Percentiles rank a stretch among this genome's conserved stretches.
These are phyloP conservation scores for Colletotrichum camelliae DNA, from an alignment of 2,329 filamentous ascomycete genomes.

Conservation along the genomic window DNA sequence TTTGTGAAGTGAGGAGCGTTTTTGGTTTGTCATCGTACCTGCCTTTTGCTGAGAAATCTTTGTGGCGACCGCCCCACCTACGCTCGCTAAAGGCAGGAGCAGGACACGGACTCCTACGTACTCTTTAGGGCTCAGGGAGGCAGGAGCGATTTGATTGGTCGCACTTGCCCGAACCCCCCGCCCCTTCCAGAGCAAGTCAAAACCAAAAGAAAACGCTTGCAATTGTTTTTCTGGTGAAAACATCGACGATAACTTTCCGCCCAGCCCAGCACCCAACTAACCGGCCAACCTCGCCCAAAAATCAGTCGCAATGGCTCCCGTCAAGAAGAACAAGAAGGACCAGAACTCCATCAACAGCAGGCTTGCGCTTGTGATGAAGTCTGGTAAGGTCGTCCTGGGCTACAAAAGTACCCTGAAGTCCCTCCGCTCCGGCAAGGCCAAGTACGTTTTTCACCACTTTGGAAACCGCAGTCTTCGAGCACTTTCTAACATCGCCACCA, in stretches of 20 bases:
- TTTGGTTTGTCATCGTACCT: slow-evolving; percentile 61
- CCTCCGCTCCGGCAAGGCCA: slow-evolving; percentile 95
- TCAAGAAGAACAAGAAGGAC: slow-evolving; percentile 85
- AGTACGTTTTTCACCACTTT: slow-evolving; percentile 69
- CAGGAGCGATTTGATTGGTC: slow-evolving; percentile 32
- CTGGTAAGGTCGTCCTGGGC: slow-evolving; percentile 82
- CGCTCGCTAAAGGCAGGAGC: slow-evolving; percentile 27
- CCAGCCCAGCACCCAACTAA: slow-evolving; percentile 15
- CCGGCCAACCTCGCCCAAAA: slow-evolving; percentile 32
- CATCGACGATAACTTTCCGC: slow-evolving; percentile 14
- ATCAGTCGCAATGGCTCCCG: slow-evolving; percentile 66
- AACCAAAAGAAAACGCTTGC: neutral
- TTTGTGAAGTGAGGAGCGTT: slow-evolving; percentile 13
- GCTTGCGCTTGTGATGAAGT: slow-evolving; percentile 69
- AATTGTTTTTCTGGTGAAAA: neutral
- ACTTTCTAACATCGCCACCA: slow-evolving; percentile 49
- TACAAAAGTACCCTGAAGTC: slow-evolving; percentile 89
- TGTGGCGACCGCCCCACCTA: slow-evolving; percentile 10
- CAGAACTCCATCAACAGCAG: slow-evolving; percentile 70
- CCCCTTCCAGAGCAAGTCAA: neutral
- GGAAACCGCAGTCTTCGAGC: neutral
- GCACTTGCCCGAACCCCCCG: neutral
- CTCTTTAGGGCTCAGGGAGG: slow-evolving; percentile 27
- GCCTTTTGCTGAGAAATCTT: slow-evolving; percentile 19
- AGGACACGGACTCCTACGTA: slow-evolving; percentile 45